Conservation (phyloP, 2,329 filamentous ascomycete genomes). For the Clarireedia paspali region DNA sequence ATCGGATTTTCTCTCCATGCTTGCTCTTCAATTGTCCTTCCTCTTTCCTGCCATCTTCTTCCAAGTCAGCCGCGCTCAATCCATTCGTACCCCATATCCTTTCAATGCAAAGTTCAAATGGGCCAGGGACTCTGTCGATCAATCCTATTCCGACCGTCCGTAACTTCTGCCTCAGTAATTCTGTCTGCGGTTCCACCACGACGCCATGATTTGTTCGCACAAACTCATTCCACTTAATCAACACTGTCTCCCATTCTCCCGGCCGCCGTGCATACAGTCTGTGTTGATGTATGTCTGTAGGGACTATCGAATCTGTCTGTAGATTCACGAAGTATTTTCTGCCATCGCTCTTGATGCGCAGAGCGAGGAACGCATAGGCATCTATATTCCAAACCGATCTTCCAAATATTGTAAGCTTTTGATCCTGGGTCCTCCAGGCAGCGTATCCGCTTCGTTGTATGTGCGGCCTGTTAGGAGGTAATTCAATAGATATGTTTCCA, state of each 20-base stretch:
- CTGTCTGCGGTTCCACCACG: conserved; percentile 86
- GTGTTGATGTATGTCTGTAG: conserved; percentile 95
- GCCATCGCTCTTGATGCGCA: conserved; percentile 85
- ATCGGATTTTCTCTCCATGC: conserved; percentile 36
- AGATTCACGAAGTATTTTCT: conserved; percentile 91
- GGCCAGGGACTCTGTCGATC: conserved; percentile 81
- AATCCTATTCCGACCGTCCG: conserved; percentile 78
- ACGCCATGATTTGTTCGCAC: conserved; percentile 90
- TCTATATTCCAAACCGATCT: conserved; percentile 83
- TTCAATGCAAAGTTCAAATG: conserved; percentile 80
- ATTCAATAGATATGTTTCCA: conserved; percentile 77
- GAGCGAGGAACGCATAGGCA: conserved; percentile 76
- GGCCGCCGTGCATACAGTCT: conserved; percentile 70
- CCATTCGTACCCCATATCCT: conserved; percentile 84
- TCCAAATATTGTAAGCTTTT: conserved; percentile 74
- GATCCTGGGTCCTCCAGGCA: conserved; percentile 78
- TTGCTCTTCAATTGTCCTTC: conserved; percentile 35
- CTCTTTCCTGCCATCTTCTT: conserved; percentile 25
- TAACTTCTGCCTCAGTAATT: conserved; percentile 80
- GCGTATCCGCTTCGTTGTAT: conserved; percentile 80
- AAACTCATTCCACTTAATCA: conserved; percentile 87
- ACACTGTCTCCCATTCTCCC: conserved; percentile 90
- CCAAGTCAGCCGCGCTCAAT: conserved; percentile 17
- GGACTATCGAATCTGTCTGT: conserved; percentile 88
- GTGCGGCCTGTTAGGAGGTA: conserved; percentile 67